Evolutionary conservation across 176 grass and related monocot genomes (phyloP), one percentile per base, ranked within the genome.

Genomic region (Oryza rufipogon): DNA sequence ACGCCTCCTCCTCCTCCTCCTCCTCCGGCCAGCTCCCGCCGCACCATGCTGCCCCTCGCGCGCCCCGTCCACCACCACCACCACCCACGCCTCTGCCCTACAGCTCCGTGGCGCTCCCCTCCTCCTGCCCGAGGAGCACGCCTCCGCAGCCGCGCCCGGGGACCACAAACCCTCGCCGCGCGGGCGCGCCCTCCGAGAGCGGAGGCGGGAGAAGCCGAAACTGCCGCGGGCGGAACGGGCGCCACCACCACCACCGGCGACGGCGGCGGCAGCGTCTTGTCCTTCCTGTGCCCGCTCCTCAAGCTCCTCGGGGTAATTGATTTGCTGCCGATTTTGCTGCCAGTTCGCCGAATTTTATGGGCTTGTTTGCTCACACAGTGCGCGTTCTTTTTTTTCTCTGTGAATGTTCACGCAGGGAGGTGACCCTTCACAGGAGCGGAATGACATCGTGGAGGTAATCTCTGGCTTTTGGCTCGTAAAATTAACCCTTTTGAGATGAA

Each of bases 211-310:
- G 64, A 80, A 49, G 36, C 65, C 4, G 86, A 86, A 2, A 68
- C 48, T 22, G 44, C 7, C 0, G 26, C 22, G 33, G 10, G 69
- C 32, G 52, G 68, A 1, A 72, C 73, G 13, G 74, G 60, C 38
- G 12, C 48, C 14, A 6, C 69, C 10, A 23, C 70, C 75, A 66
- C 63, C 41, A 38, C 47, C 56, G 41, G 71, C 41, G 41, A 51
- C 19, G 1, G 25, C 25, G 42, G 71, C 41, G 41, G 70, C 76
- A 98, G 87, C 70, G 81, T 98, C 76, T 14, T 95, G 76, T 98
- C 96, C 4, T 64, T 93, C 32, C 89, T 98, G 34, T 98, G 96
- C 52, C 95, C 91, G 45, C 96, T 98, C 63, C 91, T 98, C 75
- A 98, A 90, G 51, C 81, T 98, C 52, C 73, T 98, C 11, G 91